These are phyloP conservation scores for Silene noctiflora DNA, from an alignment of 179 eudicot genomes.

Conservation along the genomic window DNA sequence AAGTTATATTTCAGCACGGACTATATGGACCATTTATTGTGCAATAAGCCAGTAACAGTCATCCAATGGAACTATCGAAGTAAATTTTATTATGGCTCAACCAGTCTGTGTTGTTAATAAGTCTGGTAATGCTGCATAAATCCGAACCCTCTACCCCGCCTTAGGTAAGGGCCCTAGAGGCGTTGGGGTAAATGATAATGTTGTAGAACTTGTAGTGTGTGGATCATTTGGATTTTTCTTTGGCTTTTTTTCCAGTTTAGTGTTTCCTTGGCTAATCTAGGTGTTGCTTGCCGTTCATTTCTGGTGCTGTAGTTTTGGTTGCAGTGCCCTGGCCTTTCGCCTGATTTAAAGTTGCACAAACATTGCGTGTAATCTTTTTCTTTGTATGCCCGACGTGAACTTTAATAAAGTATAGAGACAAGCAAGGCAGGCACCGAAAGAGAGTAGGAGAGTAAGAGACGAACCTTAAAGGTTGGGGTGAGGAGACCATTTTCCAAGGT, in stretches of 20 bases:
- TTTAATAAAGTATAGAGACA: not conserved
- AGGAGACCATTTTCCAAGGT: slow-evolving; percentile 83
- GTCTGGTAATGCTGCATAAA: not conserved
- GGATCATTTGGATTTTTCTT: not conserved
- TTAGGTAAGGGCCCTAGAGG: too few species aligned
- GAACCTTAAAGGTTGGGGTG: slow-evolving; percentile 78
- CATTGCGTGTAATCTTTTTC: not conserved
- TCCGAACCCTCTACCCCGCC: too few species aligned
- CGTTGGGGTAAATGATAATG: too few species aligned
- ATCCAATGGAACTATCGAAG: not conserved
- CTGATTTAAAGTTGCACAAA: not conserved
- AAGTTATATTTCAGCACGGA: not conserved
- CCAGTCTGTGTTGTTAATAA: not conserved
- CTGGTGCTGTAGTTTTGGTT: not conserved
- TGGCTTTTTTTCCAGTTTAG: not conserved
- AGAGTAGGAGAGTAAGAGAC: not conserved
- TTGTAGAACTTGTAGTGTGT: not conserved
- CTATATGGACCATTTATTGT: not conserved
- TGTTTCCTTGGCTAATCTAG: too few species aligned
- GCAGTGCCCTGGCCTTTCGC: not conserved
- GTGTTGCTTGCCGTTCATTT: not conserved
- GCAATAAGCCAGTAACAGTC: not conserved
- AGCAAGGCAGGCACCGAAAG: not conserved
- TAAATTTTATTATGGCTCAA: not conserved
- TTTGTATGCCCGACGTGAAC: not conserved